These are phyloP conservation scores for Fusarium sterilihyphosum DNA, from an alignment of 2,329 filamentous ascomycete genomes.

Conservation along the genomic window DNA sequence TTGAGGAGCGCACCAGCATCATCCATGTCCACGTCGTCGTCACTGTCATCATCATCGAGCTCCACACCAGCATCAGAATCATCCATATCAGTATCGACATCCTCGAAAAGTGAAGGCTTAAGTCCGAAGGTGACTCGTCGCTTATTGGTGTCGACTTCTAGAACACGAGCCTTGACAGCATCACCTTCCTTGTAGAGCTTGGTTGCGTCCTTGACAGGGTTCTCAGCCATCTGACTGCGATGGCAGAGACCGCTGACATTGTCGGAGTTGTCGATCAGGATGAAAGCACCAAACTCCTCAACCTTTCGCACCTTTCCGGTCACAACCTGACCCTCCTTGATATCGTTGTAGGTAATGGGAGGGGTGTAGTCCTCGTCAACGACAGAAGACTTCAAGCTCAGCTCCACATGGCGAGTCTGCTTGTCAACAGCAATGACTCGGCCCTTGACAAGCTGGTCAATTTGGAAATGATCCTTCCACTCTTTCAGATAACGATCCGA, in stretches of 20 bases:
- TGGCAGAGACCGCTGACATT: slow-evolving; percentile 96
- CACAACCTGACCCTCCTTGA: slow-evolving; percentile 82
- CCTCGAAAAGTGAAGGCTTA: slow-evolving; percentile 90
- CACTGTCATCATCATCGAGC: slow-evolving; percentile 59
- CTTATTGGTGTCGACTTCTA: slow-evolving; percentile 79
- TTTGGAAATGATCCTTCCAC: slow-evolving; percentile 89
- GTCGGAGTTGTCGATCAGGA: slow-evolving; percentile 84
- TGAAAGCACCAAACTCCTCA: slow-evolving; percentile 94
- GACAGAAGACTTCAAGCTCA: slow-evolving; percentile 87
- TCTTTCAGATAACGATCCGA: slow-evolving; percentile 94
- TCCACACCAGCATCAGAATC: slow-evolving; percentile 60
- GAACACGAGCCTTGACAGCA: slow-evolving; percentile 88
- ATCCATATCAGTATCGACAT: slow-evolving; percentile 64
- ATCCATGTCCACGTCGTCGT: slow-evolving; percentile 61
- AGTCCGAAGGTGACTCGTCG: slow-evolving; percentile 88
- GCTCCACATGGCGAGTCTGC: slow-evolving; percentile 76
- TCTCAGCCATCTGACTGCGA: slow-evolving; percentile 89
- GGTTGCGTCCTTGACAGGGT: slow-evolving; percentile 81
- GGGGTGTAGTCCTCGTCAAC: slow-evolving; percentile 82
- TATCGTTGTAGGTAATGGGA: slow-evolving; percentile 77
- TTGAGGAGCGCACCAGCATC: slow-evolving; percentile 56
- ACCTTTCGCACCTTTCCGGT: slow-evolving; percentile 94
- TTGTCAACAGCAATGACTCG: slow-evolving; percentile 80
- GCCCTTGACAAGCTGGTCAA: slow-evolving; percentile 91
- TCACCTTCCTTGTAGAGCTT: slow-evolving; percentile 93